phyloP scores from a whole-genome alignment of 192 early-diverging fungal genomes.

The Backusella mclennaniae region DNA sequence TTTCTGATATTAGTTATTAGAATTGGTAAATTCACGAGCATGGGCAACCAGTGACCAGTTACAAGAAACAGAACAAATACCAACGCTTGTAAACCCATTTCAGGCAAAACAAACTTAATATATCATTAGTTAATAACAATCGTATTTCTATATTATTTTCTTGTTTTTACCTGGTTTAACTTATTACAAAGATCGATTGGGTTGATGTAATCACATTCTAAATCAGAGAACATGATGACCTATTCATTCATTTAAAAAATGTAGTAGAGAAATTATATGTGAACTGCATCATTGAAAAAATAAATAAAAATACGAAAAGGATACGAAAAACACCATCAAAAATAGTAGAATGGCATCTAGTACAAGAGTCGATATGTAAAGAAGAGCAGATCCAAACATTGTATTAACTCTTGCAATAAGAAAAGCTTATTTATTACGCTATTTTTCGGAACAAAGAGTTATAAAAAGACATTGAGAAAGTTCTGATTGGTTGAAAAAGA shows the following conservation, averaged over 20 bases:
- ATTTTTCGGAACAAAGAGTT: neutral
- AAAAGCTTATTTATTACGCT: neutral
- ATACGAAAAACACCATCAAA: constrained; percentile 89
- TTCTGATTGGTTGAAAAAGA: neutral
- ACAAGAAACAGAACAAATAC: constrained; percentile 77
- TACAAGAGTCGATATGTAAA: constrained; percentile 87
- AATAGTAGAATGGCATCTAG: constrained; percentile 87
- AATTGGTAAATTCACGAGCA: constrained; percentile 81
- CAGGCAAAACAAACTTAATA: constrained; percentile 85
- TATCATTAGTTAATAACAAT: neutral
- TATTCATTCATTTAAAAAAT: neutral
- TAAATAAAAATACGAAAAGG: constrained; percentile 13
- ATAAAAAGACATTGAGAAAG: neutral
- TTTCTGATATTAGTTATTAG: constrained; percentile 81
- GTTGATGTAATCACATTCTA: constrained; percentile 98
- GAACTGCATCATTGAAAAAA: neutral
- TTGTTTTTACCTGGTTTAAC: constrained; percentile 74
- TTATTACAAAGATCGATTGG: constrained; percentile 95
- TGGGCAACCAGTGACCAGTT: constrained; percentile 80
- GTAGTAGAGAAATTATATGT: neutral
- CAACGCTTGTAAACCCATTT: constrained; percentile 76
- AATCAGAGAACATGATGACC: constrained; percentile 45
- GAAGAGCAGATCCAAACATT: constrained; percentile 56
- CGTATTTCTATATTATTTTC: neutral
- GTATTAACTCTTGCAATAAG: neutral